Evolutionary conservation across 805 yeast genomes (phyloP).

Genomic region (Kurtzmaniella cleridarum): DNA sequence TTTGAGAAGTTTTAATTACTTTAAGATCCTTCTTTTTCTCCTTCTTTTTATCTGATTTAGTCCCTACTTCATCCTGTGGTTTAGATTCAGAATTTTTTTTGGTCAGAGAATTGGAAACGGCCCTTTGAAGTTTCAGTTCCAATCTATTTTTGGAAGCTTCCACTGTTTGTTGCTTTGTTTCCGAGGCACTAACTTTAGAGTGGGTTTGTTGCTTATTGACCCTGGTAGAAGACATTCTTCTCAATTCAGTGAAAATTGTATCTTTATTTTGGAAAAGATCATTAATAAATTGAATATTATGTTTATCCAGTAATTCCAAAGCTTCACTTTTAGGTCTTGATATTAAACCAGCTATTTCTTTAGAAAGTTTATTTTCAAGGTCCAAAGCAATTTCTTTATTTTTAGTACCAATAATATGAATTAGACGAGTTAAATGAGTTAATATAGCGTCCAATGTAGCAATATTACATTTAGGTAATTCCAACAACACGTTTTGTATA

Average conservation of each 20-base stretch:
- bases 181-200: background rate
- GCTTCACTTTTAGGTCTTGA: constrained; percentile 41
- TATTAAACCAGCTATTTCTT: constrained; percentile 61
- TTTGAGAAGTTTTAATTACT: background rate
- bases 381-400: constrained; percentile 26
- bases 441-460: constrained; percentile 79
- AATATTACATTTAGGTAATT: constrained; percentile 63
- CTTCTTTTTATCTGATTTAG: background rate
- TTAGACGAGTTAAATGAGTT: constrained; percentile 66
- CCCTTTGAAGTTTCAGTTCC: constrained; percentile 22
- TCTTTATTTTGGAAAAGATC: constrained; percentile 61
- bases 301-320: constrained; percentile 23
- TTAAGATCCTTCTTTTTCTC: background rate
- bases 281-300: constrained; percentile 51
- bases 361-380: constrained; percentile 48
- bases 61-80: background rate
- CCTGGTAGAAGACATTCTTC: constrained; percentile 19
- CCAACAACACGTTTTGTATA: constrained; percentile 58
- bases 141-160: constrained; percentile 21
- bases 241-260: constrained; percentile 58
- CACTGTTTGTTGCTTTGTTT: constrained; percentile 5
- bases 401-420: constrained; percentile 41
- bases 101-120: constrained; percentile 14
- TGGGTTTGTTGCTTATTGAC: constrained; percentile 5
- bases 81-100: constrained; percentile 5